Base-by-base conservation (phyloP, 352 stramenopile species). In the Plasmopara halstedii region DNA sequence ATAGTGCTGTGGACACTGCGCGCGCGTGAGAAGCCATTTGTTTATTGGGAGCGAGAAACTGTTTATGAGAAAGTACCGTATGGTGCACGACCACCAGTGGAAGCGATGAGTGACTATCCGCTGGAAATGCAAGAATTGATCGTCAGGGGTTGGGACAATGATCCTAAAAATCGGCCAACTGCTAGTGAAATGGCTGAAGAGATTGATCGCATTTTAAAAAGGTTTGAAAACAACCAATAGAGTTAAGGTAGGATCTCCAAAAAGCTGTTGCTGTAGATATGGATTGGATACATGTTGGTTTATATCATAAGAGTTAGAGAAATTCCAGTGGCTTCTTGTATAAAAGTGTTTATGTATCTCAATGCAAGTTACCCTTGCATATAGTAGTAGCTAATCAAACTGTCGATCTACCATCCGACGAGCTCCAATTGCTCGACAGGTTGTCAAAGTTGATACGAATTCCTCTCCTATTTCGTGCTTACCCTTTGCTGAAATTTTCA, bases 121-220 rank as follows among this genome's bases (percentile, higher is more conserved):
- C 42, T 56, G 39, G 57, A 53, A 39, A 87, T 88, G 77, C 72
- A 80, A 52, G 44, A 74, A 15, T 58, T 88, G n/a, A 71, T 88
- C 21, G 35, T 79, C 13, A 50, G 61, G 36, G 58, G 65, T 7
- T 88, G 77, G 77, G 44, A 78, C 19, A 43, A 56, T 2, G 64
- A 85, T 43, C 67, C 74, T 4, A 44, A 47, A 18, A 67, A 69
- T 22, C 70, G 77, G 18, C 77, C 77, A 1, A 74, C 67, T 1
- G 64, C 74, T 6, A 46, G 38, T 19, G 67, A 83, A 43, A 56
- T 85, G 42, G 67, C 59, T 11, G 27, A 60, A 3, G 57, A 75
- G 39, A 83, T 88, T 37, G 66, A 83, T 18, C 42, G 27, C 15
- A 82, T 88, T 35, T 42, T 86, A 33, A 20, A 50, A 9, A 57